Conservation (phyloP, 371 early-diverging fungal species). For the Blyttiomyces sp. region DNA sequence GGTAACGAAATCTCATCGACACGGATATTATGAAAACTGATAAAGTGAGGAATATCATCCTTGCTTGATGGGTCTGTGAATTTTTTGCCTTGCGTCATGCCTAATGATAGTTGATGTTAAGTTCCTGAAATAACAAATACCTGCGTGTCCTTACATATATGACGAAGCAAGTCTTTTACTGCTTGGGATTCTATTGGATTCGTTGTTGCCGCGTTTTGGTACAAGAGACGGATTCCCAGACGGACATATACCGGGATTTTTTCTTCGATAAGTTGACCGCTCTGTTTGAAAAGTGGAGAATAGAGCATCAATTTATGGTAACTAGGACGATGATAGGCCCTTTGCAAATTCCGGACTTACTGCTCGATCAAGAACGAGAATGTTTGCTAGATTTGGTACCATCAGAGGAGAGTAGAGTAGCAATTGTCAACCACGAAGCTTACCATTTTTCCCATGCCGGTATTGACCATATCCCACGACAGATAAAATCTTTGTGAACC, state of each 20-base stretch:
- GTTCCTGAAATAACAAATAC: no score
- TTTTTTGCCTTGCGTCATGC: constrained; percentile 73
- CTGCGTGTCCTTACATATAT: constrained; percentile 21
- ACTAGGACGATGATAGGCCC: no score
- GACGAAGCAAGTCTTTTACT: constrained; percentile 42
- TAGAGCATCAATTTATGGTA: no score
- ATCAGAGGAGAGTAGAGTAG: no score
- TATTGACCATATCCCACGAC: constrained; percentile 60
- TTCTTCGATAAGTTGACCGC: constrained; percentile 76
- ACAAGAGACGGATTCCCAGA: constrained; percentile 77
- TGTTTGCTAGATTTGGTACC: constrained; percentile 64
- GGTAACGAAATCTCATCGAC: constrained; percentile 56
- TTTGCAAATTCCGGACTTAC: constrained; percentile 8
- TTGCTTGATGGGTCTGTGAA: constrained; percentile 68
- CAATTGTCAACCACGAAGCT: no score
- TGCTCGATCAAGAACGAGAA: constrained; percentile 72
- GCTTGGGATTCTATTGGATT: background rate
- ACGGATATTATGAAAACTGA: constrained; percentile 65
- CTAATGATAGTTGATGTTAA: no score
- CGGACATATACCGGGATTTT: constrained; percentile 81
- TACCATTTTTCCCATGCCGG: no score
- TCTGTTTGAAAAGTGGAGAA: no score
- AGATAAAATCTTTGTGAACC: constrained; percentile 74
- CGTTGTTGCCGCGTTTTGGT: constrained; percentile 46
- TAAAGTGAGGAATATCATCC: constrained; percentile 71